phyloP scores from a whole-genome alignment of 371 early-diverging fungal genomes.

The Mucor racemosus region DNA sequence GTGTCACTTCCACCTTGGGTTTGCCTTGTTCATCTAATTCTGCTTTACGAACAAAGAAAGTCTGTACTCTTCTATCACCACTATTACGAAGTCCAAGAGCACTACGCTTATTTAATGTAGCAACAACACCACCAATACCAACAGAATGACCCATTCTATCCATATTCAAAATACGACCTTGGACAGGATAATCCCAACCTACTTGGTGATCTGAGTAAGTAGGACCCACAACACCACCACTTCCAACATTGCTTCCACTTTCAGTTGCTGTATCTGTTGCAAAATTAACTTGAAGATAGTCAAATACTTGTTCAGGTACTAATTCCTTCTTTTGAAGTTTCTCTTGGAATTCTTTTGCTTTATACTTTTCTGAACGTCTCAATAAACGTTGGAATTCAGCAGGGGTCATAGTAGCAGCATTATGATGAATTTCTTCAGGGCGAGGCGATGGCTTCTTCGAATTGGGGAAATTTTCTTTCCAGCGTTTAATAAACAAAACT shows the following conservation, averaged over 20 bases:
- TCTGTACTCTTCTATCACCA: constrained; percentile 49
- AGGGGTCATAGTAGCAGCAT: constrained; percentile 59
- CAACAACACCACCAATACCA: constrained; percentile 75
- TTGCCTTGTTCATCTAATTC: constrained; percentile 65
- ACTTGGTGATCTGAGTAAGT: constrained; percentile 40
- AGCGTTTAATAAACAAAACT: constrained; percentile 61
- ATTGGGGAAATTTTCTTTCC: constrained; percentile 76
- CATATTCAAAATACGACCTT: constrained; percentile 72
- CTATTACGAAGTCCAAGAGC: constrained; percentile 32
- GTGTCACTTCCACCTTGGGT: constrained; percentile 55
- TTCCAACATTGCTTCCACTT: neutral
- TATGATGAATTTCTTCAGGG: constrained; percentile 50
- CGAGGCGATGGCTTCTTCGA: constrained; percentile 60
- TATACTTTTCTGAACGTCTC: constrained; percentile 47
- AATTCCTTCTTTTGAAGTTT: constrained; percentile 42
- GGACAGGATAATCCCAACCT: constrained; percentile 55
- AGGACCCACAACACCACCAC: constrained; percentile 40
- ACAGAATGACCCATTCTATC: constrained; percentile 52
- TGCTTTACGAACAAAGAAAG: constrained; percentile 68
- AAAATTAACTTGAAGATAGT: constrained; percentile 33
- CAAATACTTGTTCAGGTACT: constrained; percentile 43
- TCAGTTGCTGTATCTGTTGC: constrained; percentile 9
- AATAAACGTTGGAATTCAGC: constrained; percentile 68
- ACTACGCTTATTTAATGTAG: constrained; percentile 46
- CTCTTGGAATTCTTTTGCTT: constrained; percentile 60